Conservation (phyloP, 305 asterid genomes). For the Plantago coronopus region DNA sequence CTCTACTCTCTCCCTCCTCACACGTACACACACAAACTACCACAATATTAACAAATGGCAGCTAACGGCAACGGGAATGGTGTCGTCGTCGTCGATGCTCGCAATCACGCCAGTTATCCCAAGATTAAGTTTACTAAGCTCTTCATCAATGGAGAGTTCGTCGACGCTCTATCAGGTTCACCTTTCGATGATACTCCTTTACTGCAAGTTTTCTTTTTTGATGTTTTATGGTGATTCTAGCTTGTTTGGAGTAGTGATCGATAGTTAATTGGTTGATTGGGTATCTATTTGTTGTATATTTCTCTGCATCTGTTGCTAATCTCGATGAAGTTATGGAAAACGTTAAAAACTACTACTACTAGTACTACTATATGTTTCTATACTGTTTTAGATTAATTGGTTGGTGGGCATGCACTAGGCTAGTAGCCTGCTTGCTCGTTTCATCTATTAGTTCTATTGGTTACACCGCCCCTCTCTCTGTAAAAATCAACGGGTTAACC, state of each 20-base stretch:
- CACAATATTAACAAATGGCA: constrained; percentile 7
- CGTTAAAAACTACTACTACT: too few species aligned
- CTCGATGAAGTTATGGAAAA: background rate
- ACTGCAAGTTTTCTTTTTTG: background rate
- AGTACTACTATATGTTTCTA: too few species aligned
- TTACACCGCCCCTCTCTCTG: too few species aligned
- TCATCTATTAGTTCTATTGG: too few species aligned
- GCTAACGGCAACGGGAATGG: constrained; percentile 16
- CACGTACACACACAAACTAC: background rate
- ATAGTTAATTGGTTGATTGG: background rate
- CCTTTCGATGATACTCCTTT: too few species aligned
- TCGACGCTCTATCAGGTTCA: constrained; percentile 44
- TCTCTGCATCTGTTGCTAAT: background rate
- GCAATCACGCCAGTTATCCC: constrained; percentile 20
- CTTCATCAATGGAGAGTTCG: constrained; percentile 50
- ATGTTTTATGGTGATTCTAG: background rate
- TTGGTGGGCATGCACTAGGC: too few species aligned
- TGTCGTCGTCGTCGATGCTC: background rate
- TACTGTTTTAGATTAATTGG: too few species aligned
- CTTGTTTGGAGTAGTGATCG: background rate
- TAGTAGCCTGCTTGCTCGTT: too few species aligned
- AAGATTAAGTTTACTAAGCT: constrained; percentile 43
- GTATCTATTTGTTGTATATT: background rate
- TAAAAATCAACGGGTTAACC: too few species aligned
- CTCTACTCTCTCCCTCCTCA: background rate